These are phyloP conservation scores for Entomortierella chlamydospora DNA, from an alignment of 192 early-diverging fungal genomes.

Conservation along the genomic window DNA sequence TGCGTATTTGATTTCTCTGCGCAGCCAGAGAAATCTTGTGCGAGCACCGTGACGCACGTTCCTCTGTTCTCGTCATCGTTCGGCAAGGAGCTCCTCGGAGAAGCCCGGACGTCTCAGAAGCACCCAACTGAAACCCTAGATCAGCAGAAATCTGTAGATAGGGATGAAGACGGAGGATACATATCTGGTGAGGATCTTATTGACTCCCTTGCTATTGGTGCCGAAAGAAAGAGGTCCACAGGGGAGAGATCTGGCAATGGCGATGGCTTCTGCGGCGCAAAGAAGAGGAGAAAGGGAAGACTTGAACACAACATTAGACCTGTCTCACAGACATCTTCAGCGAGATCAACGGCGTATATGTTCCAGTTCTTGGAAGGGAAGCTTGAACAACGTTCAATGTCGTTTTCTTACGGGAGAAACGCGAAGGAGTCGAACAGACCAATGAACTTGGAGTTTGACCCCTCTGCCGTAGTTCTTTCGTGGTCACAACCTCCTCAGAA, in stretches of 20 bases:
- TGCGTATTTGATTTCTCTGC: constrained; percentile 13
- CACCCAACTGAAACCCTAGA: neutral
- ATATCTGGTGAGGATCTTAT: neutral
- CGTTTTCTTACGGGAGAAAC: neutral
- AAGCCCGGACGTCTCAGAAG: neutral
- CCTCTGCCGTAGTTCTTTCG: neutral
- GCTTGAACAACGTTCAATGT: neutral
- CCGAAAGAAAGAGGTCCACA: constrained; percentile 19
- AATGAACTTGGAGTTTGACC: constrained; percentile 10
- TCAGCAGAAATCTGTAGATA: neutral
- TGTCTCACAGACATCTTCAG: neutral
- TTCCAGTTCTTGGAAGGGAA: neutral
- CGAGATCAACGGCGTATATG: neutral
- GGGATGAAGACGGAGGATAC: neutral
- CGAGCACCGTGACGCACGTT: neutral
- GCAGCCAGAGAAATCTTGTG: constrained; percentile 5
- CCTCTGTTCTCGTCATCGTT: neutral
- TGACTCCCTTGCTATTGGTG: constrained; percentile 4
- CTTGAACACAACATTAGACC: neutral
- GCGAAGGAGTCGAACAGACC: neutral
- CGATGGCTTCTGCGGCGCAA: neutral
- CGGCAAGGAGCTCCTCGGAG: neutral
- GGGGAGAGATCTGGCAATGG: neutral
- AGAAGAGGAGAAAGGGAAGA: constrained; percentile 16
- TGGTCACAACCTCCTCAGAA: constrained; percentile 3